Conservation (phyloP, 768 basidiomycete genomes). For the Mycena vitilis region DNA sequence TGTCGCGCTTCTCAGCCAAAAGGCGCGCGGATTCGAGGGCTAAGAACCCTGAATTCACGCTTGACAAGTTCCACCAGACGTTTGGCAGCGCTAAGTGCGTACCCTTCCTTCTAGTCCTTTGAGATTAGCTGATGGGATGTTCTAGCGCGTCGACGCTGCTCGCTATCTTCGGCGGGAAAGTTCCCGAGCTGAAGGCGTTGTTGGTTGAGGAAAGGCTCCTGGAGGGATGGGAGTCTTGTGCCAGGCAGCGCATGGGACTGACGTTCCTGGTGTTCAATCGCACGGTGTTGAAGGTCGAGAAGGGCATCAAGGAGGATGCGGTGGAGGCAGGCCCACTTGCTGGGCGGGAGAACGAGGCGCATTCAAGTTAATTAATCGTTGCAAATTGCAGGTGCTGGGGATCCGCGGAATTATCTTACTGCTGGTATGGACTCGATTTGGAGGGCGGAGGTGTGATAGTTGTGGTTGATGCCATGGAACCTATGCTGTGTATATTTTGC, state of each 20-base stretch:
- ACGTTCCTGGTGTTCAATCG: constrained; percentile 69
- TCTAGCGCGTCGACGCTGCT: constrained; percentile 75
- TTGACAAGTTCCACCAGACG: constrained; percentile 62
- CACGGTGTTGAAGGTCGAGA: constrained; percentile 56
- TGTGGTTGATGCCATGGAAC: too few relatives aligned
- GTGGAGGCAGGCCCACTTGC: not conserved
- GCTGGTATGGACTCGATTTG: too few relatives aligned
- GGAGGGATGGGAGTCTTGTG: constrained; percentile 75
- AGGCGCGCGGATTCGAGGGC: constrained; percentile 68
- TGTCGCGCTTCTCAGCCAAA: constrained; percentile 67
- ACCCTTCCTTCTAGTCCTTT: not conserved
- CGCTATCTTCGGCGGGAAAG: constrained; percentile 73
- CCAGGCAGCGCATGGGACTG: constrained; percentile 66
- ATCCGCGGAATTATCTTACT: too few relatives aligned
- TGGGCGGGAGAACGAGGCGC: too few relatives aligned
- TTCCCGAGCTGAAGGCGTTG: constrained; percentile 64
- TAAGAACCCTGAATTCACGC: constrained; percentile 68
- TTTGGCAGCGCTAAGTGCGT: constrained; percentile 78
- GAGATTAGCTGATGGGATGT: too few relatives aligned
- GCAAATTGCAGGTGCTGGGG: too few relatives aligned
- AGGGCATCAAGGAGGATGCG: constrained; percentile 46
- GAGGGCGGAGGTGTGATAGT: too few relatives aligned
- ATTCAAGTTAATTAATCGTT: too few relatives aligned
- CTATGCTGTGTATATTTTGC: too few relatives aligned
- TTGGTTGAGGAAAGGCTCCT: constrained; percentile 79